phyloP scores from a whole-genome alignment of 179 eudicot species.

The Silene coronaria region DNA sequence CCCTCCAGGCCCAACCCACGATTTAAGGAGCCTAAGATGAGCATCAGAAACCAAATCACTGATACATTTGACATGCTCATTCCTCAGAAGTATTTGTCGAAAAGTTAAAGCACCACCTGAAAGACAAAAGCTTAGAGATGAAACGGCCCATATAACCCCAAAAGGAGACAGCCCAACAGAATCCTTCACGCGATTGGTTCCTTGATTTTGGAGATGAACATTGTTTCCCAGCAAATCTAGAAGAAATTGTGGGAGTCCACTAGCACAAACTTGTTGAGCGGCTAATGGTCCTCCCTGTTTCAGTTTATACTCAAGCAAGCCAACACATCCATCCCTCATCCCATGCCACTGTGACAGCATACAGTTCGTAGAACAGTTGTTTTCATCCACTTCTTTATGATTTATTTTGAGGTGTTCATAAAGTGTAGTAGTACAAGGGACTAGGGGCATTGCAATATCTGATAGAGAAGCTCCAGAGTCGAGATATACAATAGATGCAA shows the following conservation, averaged over 20 bases:
- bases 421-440: constrained; percentile 74
- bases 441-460: constrained; percentile 74
- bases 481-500: constrained; percentile 75
- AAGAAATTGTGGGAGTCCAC: constrained; percentile 89
- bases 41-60: constrained; percentile 64
- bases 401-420: constrained; percentile 61
- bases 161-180: constrained; percentile 71
- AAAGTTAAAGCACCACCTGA: constrained; percentile 74
- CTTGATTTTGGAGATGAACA: constrained; percentile 34
- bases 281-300: constrained; percentile 91
- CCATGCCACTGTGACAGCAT: constrained; percentile 90
- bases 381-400: constrained; percentile 35
- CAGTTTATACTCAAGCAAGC: constrained; percentile 70
- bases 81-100: constrained; percentile 69
- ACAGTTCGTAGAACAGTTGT: constrained; percentile 25
- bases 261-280: constrained; percentile 88
- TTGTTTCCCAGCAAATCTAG: constrained; percentile 53
- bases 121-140: constrained; percentile 77
- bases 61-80: constrained; percentile 60
- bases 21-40: constrained; percentile 63
- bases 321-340: constrained; percentile 80
- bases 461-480: constrained; percentile 50
- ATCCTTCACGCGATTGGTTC: constrained; percentile 32
- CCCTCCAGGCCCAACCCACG: constrained; percentile 87
- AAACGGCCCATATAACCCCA: constrained; percentile 89